These are phyloP conservation scores for Mangifera indica DNA, from an alignment of 345 rosid genomes.

Conservation along the genomic window DNA sequence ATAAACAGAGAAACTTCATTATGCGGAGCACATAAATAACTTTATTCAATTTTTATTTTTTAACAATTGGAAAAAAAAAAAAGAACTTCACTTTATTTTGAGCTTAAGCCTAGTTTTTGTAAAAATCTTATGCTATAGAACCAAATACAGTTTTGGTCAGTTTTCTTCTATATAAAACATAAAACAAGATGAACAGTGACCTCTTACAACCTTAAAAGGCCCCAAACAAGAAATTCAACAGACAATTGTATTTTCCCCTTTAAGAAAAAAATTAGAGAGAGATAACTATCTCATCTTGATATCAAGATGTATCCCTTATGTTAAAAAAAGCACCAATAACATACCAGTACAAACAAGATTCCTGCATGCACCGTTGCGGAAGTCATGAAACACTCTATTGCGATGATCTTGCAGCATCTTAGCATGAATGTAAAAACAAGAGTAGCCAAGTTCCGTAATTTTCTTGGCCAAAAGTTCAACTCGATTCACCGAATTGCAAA, in stretches of 20 bases:
- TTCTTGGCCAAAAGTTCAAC: constrained; percentile 97
- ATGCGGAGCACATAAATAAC: neutral
- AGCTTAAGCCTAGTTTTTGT: no score
- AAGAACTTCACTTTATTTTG: no score
- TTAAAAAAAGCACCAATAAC: constrained; percentile 6
- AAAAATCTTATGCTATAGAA: no score
- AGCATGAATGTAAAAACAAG: constrained; percentile 97
- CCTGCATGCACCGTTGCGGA: constrained; percentile 99
- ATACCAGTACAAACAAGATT: constrained; percentile 99
- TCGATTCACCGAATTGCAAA: constrained; percentile 98
- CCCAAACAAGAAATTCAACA: constrained; percentile 3
- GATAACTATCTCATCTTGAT: neutral
- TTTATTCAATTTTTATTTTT: neutral
- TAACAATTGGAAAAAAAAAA: neutral
- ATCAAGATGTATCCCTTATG: no score
- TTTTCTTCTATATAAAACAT: no score
- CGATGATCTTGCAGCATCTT: constrained; percentile 99
- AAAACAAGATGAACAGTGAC: neutral
- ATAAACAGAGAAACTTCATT: neutral
- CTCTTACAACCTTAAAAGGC: neutral
- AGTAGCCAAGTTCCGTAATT: constrained; percentile 99
- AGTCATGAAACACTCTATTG: constrained; percentile 97
- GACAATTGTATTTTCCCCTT: neutral
- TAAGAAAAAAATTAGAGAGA: neutral
- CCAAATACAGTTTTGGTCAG: no score